Evolutionary conservation across 2,329 filamentous ascomycete genomes (phyloP), one percentile per base, ranked within the genome.

Genomic region (Stagonosporopsis tanaceti): DNA sequence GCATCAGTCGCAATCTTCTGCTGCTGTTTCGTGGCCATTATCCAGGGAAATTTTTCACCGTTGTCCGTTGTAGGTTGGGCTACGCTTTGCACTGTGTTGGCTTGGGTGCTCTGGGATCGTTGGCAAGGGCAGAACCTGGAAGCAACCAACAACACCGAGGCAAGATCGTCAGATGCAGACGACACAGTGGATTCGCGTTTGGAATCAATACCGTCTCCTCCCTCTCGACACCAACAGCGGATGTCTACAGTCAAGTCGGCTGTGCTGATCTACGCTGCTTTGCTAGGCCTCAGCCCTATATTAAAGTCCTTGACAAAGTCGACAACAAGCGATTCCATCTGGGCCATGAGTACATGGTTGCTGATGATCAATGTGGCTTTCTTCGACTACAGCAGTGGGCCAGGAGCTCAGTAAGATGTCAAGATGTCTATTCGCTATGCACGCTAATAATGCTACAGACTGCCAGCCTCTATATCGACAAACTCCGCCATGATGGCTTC

Each of bases 401-500:
- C 82, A 38, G 82, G 80, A 78, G 86, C 76, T 38, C 84, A 83
- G 76, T 79, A 72, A 57, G 73, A 61, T 45, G 15, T 8, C n/a
- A 46, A 15, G 38, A 25, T 6, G 9, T 22, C 40, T 47, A 27
- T 35, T 54, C 34, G 48, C 32, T 54, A 53, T 50, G 39, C 39
- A 45, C 53, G 57, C 57, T 65, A 60, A 69, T 40, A 5, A 38
- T 32, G 35, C 39, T 50, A 40, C 51, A 89, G 88, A 66, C 89
- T 91, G 65, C 89, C 89, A 0, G 88, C 89, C 9, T 89, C 87
- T 3, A 83, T 98, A 5, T 96, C 92, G 9, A 99, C 95, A 24
- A 99, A 98, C 65, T 95, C 95, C 1, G 95, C 94, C 0, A 84
- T 99, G 50, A 98, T 98, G 93, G 94, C 94, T 0, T 94, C 90